Percentiles rank a stretch among this genome's conserved stretches.
phyloP scores from a whole-genome alignment of 768 basidiomycete species.

The Pleurotus djamor region DNA sequence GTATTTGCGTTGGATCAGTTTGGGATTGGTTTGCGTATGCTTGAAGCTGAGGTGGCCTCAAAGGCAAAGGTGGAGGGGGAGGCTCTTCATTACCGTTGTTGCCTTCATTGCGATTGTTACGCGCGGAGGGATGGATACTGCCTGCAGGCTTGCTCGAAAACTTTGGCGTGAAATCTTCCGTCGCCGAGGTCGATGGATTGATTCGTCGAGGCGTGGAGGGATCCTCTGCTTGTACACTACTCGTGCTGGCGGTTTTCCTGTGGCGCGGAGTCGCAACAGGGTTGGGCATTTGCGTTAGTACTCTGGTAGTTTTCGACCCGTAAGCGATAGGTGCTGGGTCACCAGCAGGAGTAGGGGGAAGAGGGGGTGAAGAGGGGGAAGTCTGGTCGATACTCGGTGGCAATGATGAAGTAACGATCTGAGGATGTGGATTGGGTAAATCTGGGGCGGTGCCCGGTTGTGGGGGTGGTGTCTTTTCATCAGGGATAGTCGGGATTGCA shows the following conservation, averaged over 20 bases:
- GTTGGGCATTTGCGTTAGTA: constrained; percentile 47
- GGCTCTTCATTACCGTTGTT: neutral
- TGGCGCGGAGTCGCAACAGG: constrained; percentile 10
- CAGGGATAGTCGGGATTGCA: neutral
- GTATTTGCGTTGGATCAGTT: no score
- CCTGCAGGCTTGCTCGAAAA: constrained; percentile 65
- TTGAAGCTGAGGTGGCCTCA: neutral
- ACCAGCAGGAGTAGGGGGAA: constrained; percentile 70
- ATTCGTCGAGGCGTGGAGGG: constrained; percentile 16
- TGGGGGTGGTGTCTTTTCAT: neutral
- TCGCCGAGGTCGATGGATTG: constrained; percentile 13
- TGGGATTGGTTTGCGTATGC: constrained; percentile 4
- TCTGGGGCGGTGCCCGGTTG: neutral
- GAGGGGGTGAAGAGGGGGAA: constrained; percentile 53
- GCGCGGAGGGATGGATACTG: constrained; percentile 73
- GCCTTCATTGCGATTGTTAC: neutral
- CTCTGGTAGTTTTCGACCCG: constrained; percentile 70
- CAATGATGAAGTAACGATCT: neutral
- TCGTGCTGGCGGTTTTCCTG: neutral
- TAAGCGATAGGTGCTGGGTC: constrained; percentile 62
- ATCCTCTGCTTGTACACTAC: neutral
- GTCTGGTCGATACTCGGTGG: constrained; percentile 19
- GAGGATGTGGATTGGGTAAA: constrained; percentile 1
- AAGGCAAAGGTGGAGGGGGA: neutral
- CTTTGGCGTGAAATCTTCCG: constrained; percentile 71